Base-by-base conservation (phyloP, 306 rosid genomes). In the Prosopis cineraria region DNA sequence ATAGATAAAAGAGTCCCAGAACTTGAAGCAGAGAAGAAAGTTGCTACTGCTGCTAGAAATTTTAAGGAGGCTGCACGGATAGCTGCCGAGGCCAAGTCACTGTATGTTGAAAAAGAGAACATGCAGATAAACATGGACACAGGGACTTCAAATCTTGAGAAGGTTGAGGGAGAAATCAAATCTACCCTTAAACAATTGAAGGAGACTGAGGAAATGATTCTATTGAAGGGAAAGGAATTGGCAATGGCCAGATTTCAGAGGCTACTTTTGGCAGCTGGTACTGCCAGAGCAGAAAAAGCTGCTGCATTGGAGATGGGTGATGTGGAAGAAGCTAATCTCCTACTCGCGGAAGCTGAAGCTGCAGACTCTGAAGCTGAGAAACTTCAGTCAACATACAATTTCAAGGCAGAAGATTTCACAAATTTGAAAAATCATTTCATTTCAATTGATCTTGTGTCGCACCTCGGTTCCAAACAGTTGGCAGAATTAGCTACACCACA, bases 51-150 rank as follows among this genome's bases (percentile, higher is more conserved):
- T 80, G 90, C 92, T 37, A 89, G 96, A 75, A 92, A 92, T 83
- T 92, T 92, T 78, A 92, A 90, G 82, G 97, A 90, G 84, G 96
- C 97, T 77, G 97, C 92, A 19, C 87, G 96, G 72, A 79, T 92
- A 81, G 90, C 97, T 70, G 79, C 88, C 0, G 96, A 90, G 85
- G 90, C 97, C 10, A 92, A 92, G 84, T 83, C 92, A 78, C 78
- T 86, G 48, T 67, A 70, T 65, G 78, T 83, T 77, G 93, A 92
- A 80, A 92, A 87, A 72, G 90, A 89, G 53, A 70, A 86, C 77
- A 78, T 87, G 39, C 90, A 85, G 83, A 78, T 22, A 63, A 83
- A 81, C 80, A 89, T 86, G 87, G 85, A 75, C 72, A 78, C 65
- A 39, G 85, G 86, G 52, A 50, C 77, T 47, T 80, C 25, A 69